phyloP scores from a whole-genome alignment of 2,329 filamentous ascomycete species.

The Cladophialophora psammophila region DNA sequence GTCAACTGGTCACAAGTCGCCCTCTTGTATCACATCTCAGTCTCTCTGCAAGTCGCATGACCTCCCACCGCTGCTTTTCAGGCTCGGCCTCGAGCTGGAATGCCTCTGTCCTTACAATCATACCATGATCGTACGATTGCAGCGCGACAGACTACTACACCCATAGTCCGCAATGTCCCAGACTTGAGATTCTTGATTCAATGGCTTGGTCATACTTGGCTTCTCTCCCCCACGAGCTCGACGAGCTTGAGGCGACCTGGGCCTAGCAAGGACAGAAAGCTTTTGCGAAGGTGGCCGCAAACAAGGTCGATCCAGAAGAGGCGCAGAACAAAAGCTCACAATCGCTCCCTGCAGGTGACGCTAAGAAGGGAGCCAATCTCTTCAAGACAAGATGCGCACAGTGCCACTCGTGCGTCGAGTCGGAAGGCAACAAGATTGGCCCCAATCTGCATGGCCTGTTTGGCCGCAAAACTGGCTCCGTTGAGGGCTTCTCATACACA shows the following conservation, averaged over 20 bases:
- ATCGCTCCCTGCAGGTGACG: slow-evolving; percentile 70
- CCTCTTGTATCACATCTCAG: slow-evolving; percentile 5
- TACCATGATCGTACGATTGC: background rate
- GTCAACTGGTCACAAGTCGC: background rate
- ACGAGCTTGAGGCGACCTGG: slow-evolving; percentile 20
- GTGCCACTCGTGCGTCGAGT: slow-evolving; percentile 94
- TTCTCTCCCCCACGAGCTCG: slow-evolving; percentile 24
- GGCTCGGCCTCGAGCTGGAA: background rate
- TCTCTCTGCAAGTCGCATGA: slow-evolving; percentile 11
- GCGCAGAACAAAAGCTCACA: slow-evolving; percentile 31
- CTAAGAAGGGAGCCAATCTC: slow-evolving; percentile 96
- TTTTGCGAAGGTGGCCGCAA: slow-evolving; percentile 23
- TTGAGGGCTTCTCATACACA: slow-evolving; percentile 95
- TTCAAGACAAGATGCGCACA: slow-evolving; percentile 99
- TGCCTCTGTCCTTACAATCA: background rate
- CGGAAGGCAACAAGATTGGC: slow-evolving; percentile 96
- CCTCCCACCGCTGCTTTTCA: background rate
- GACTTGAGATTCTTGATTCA: background rate
- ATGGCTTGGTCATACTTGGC: slow-evolving; percentile 19
- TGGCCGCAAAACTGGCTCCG: slow-evolving; percentile 90
- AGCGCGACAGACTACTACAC: background rate
- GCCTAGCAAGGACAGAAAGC: slow-evolving; percentile 21
- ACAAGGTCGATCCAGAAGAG: slow-evolving; percentile 5
- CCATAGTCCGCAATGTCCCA: background rate
- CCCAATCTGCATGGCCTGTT: slow-evolving; percentile 97